Base-by-base conservation (phyloP, 2,329 filamentous ascomycete genomes). In the Aureobasidium sp. region DNA sequence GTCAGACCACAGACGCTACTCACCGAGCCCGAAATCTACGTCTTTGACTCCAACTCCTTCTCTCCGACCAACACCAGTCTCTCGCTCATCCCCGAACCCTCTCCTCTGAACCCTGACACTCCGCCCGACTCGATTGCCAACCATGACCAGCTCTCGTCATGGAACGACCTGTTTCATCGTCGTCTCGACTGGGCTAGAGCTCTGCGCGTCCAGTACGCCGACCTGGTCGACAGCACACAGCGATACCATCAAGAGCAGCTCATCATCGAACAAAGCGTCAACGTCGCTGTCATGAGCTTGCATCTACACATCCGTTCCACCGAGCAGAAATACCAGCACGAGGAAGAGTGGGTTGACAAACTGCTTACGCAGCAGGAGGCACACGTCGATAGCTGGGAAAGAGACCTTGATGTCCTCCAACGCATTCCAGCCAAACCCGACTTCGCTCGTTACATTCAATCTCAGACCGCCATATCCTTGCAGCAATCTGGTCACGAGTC, bases 11-110 rank as follows among this genome's bases (percentile, higher is more conserved):
- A 93, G 71, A 88, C 86, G 39, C 82, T 97, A 52, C 84, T 90
- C 66, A 86, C 84, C 39, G 93, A 97, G 83, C 89, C 85, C 67
- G 91, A 97, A 73, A 86, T 99, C 62, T 97, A 89, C 72, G 85
- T 97, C 58, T 99, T 96, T 75, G 91, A 97, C 74, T 88, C 91
- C 65, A 86, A 77, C 72, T 71, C 78, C 69, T 63, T 73, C 71
- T 75, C 65, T 70, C 70, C 67, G 64, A 68, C 64, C 74, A 84
- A 65, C 70, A 77, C 69, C 69, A 72, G 55, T 76, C 47, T 60
- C 78, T 82, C 57, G 69, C 80, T 8, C 64, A 78, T 82, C 49
- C 69, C 78, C 37, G 83, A 88, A 75, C 79, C 81, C 7, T 78
- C 80, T 59, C 75, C 83, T 47, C 84, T 87, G 65, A 79, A 80